Conservation (phyloP, 2,329 filamentous ascomycete genomes). For the Erysiphe neolycopersici region DNA sequence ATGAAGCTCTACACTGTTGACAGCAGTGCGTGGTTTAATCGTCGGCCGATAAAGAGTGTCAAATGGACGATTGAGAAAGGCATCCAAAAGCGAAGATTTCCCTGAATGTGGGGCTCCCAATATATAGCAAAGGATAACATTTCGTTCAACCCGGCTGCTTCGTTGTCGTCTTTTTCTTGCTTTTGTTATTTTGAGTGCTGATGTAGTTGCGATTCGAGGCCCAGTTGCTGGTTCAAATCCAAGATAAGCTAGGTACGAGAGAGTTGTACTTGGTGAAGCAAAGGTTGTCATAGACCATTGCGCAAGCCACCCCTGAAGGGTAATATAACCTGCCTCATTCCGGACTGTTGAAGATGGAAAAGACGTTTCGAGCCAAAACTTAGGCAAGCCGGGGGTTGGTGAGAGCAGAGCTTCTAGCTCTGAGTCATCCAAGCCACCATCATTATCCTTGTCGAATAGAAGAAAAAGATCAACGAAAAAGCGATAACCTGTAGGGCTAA, state of each 20-base stretch:
- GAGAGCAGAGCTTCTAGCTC: conserved; percentile 75
- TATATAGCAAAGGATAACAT: conserved; percentile 83
- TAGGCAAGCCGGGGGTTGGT: conserved; percentile 69
- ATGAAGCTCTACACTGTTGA: conserved; percentile 88
- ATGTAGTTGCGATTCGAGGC: conserved; percentile 48
- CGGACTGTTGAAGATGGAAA: conserved; percentile 87
- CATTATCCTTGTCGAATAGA: conserved; percentile 90
- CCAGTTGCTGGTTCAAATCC: conserved; percentile 71
- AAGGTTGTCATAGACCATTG: conserved; percentile 99
- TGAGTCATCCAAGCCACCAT: conserved; percentile 67
- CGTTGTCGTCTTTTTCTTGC: conserved; percentile 60
- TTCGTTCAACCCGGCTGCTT: conserved; percentile 69
- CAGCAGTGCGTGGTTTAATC: conserved; percentile 76
- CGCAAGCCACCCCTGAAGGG: conserved; percentile 87
- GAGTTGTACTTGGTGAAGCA: conserved; percentile 74
- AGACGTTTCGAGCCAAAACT: conserved; percentile 63
- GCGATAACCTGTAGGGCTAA: conserved; percentile 80
- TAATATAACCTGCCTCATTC: conserved; percentile 87
- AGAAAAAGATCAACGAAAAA: conserved; percentile 96
- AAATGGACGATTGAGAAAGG: conserved; percentile 76
- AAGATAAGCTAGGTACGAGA: conserved; percentile 88
- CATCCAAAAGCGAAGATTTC: conserved; percentile 73
- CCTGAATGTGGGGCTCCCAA: conserved; percentile 65
- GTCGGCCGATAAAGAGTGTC: conserved; percentile 67
- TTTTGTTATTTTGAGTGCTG: conserved; percentile 79